phyloP scores from a whole-genome alignment of 352 stramenopile genomes.

The Plasmopara viticola region DNA sequence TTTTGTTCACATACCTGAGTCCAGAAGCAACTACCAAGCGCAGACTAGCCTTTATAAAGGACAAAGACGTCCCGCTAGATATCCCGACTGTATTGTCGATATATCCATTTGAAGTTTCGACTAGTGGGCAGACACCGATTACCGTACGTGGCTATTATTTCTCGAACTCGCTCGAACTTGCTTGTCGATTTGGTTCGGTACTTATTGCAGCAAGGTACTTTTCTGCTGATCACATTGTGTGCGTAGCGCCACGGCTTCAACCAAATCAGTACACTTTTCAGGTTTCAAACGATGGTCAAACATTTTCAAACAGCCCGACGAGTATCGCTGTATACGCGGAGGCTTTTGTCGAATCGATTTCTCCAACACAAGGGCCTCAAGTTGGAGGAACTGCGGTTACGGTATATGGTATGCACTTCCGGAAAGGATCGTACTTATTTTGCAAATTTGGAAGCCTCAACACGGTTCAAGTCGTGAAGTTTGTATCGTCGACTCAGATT shows the following conservation, averaged over 20 bases:
- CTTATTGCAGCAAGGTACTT: slow-evolving; percentile 46
- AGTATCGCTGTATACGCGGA: slow-evolving; percentile 73
- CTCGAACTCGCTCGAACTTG: slow-evolving; percentile 52
- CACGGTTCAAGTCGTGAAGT: slow-evolving; percentile 44
- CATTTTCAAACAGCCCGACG: slow-evolving; percentile 51
- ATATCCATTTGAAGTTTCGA: slow-evolving; percentile 11
- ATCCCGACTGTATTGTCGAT: slow-evolving; percentile 20
- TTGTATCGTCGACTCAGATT: slow-evolving; percentile 63
- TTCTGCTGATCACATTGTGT: slow-evolving; percentile 45
- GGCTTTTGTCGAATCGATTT: slow-evolving; percentile 57
- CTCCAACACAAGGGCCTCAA: slow-evolving; percentile 62
- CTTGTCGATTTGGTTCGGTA: slow-evolving; percentile 78
- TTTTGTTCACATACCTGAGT: slow-evolving; percentile 45
- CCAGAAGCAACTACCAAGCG: slow-evolving; percentile 11
- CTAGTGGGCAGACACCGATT: slow-evolving; percentile 52
- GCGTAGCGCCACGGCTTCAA: slow-evolving; percentile 43
- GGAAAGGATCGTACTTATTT: slow-evolving; percentile 30
- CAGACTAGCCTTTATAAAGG: slow-evolving; percentile 1
- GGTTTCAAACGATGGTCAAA: slow-evolving; percentile 67
- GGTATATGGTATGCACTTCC: slow-evolving; percentile 83
- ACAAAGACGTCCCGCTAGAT: not conserved
- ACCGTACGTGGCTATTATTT: slow-evolving; percentile 78
- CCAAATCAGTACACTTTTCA: slow-evolving; percentile 63
- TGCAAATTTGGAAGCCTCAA: slow-evolving; percentile 77
- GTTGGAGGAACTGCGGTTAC: slow-evolving; percentile 77